Evolutionary conservation across 2,329 filamentous ascomycete genomes (phyloP), one percentile per base, ranked within the genome.

Genomic region (Basipetospora chlamydospora): DNA sequence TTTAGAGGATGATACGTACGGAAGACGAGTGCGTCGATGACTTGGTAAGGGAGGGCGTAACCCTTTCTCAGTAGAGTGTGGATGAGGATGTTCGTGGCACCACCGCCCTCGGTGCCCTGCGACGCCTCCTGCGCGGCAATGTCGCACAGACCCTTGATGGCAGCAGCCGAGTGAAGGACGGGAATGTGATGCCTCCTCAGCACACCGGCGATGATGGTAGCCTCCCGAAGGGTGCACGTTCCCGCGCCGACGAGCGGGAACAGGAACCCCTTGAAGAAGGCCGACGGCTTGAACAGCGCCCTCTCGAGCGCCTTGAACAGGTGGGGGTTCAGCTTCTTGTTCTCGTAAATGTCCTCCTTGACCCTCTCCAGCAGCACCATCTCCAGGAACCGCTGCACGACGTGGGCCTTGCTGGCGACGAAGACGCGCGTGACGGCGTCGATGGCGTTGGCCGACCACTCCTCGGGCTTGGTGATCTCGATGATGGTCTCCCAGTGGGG

Each of bases 191-290:
- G 77, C 41, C 87, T 71, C 5, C 80, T 73, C 32, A 98, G 70
- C 2, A 94, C 87, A 7, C 80, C 86, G 3, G 81, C 83, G 28
- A 98, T 73, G 46, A 98, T 96, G 47, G 85, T 77, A 5, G 90
- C 90, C 58, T 98, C 90, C 35, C 87, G 76, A 35, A 96, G 61
- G 0, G 87, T 94, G 61, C 87, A 95, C n/a, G 79, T 85, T 20
- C 85, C 83, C 35, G 77, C 81, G 7, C 73, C 73, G 8, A 94
- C 77, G 13, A 98, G 70, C 1, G 90, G 90, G 53, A 96, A 96
- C 12, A 98, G 66, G 47, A 98, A 76, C 4, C 87, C 90, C 57
- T 95, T 94, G 71, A 98, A 98, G 60, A 93, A 98, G 13, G 87
- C 86, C 0, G 84, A 80, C 6, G 90, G 90, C 56, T 94, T 93